Evolutionary conservation across 345 rosid species (phyloP), one percentile per base, ranked within the genome.

Genomic region (Aquilaria malaccensis): DNA sequence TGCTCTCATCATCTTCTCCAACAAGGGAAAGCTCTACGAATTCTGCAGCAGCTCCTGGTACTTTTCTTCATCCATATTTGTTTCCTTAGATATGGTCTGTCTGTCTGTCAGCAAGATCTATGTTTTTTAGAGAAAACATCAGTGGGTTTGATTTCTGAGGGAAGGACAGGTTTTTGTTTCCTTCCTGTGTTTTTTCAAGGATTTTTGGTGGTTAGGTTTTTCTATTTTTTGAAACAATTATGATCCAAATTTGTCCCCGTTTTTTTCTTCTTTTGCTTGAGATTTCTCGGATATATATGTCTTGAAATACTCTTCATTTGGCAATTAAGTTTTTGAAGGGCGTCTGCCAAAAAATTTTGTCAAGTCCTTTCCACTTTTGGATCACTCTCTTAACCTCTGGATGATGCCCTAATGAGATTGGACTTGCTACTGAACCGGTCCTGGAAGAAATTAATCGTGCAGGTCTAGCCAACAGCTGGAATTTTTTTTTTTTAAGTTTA

Each of bases 1-100:
- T 58, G 81, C 79, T 61, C 83, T 81, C 65, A 78, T 81, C 64
- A 70, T 81, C 66, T 81, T 81, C 76, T 78, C 85, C 31, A 73
- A 53, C 56, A 75, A 77, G 1, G 83, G 83, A 53, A 81, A 81
- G 71, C 83, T 78, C 67, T 74, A 59, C 60, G 83, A 81, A 62
- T 81, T 76, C 67, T 81, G 77, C 47, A 81, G 86, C 81, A 64
- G 61, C 61, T 63, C 76, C 48, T 71, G 82, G 85, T 81, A 72
- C 29, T 15, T 9, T 37, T 37, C 43, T 37, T 37, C 43, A 2
- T 37, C 43, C 29, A 1, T 30, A 30, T 60, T 9, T 22, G 11
- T 29, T 33, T 31, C 30, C 31, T 3, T 62, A n/a, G 29, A 53
- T 13, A 41, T 37, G 29, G 32, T 43, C 12, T 11, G 48, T 29